Evolutionary conservation across 805 yeast genomes (phyloP).

Genomic region (Kluyveromyces nonfermentans): DNA sequence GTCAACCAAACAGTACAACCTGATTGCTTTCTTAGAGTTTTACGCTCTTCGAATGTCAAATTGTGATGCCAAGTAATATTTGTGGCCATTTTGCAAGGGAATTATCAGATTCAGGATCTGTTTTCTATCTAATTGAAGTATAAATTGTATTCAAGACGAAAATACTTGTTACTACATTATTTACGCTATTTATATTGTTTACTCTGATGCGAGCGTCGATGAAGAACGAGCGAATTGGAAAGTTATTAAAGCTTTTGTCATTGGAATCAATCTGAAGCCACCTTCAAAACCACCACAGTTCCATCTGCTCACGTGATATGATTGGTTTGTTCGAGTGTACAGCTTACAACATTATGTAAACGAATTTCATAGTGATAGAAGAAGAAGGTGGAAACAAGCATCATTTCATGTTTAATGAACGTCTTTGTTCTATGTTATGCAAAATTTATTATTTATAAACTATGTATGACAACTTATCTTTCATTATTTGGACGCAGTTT

Average conservation of each 20-base stretch:
- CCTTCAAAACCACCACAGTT: not conserved
- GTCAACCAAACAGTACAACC: conserved; percentile 95
- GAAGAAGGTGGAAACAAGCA: not conserved
- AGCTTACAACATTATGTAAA: not conserved
- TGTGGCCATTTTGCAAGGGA: conserved; percentile 58
- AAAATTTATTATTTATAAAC: too few relatives aligned
- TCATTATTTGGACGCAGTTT: too few relatives aligned
- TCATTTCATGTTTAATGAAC: too few relatives aligned
- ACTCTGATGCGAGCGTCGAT: not conserved
- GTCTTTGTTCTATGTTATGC: too few relatives aligned
- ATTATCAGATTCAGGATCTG: not conserved
- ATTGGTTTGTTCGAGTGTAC: not conserved
- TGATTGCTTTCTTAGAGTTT: conserved; percentile 57
- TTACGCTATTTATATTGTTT: not conserved
- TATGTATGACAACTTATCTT: too few relatives aligned
- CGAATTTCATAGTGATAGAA: not conserved
- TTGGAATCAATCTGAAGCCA: not conserved
- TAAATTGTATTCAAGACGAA: too few relatives aligned
- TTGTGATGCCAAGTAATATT: conserved; percentile 96
- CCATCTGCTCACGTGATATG: not conserved
- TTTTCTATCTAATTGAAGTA: too few relatives aligned
- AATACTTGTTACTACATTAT: not conserved
- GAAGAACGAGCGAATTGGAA: too few relatives aligned
- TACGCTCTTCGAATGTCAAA: conserved; percentile 74
- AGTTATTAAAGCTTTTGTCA: not conserved